These are phyloP conservation scores for Elsinoe perseae DNA, from an alignment of 2,329 filamentous ascomycete species.

Conservation along the genomic window DNA sequence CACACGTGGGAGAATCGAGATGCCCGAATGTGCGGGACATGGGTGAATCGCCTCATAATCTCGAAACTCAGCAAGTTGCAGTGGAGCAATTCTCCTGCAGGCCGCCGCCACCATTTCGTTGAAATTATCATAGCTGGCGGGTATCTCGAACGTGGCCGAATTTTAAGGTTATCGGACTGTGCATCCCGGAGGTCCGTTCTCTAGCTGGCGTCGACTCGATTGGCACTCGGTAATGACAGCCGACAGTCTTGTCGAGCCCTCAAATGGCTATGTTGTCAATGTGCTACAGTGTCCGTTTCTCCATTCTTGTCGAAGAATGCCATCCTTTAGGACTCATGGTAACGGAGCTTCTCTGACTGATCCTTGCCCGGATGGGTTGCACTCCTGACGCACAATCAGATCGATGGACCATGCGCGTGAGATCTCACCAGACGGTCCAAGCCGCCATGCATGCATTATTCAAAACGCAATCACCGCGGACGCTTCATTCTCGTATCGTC, in stretches of 20 bases:
- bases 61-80: not conserved
- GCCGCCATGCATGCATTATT: not conserved
- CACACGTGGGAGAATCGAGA: not conserved
- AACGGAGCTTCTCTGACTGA: not conserved
- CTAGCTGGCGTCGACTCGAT: not conserved
- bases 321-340: not conserved
- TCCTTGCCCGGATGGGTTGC: not conserved
- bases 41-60: not conserved
- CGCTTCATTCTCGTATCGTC: not conserved
- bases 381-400: not conserved
- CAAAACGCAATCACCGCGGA: not conserved
- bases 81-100: not conserved
- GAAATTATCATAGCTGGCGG: not conserved
- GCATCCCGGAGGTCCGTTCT: not conserved
- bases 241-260: not conserved
- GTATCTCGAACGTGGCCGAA: not conserved
- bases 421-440: not conserved
- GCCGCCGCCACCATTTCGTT: not conserved
- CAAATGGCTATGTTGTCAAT: too few species aligned
- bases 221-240: not conserved
- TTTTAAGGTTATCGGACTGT: not conserved
- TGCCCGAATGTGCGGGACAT: not conserved
- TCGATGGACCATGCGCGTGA: not conserved
- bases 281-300: too few species aligned
- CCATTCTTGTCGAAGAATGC: too few species aligned